Percentiles rank a stretch among this genome's conserved stretches.
These are phyloP conservation scores for Auriculariales sp. DNA, from an alignment of 768 basidiomycete species.

Conservation along the genomic window DNA sequence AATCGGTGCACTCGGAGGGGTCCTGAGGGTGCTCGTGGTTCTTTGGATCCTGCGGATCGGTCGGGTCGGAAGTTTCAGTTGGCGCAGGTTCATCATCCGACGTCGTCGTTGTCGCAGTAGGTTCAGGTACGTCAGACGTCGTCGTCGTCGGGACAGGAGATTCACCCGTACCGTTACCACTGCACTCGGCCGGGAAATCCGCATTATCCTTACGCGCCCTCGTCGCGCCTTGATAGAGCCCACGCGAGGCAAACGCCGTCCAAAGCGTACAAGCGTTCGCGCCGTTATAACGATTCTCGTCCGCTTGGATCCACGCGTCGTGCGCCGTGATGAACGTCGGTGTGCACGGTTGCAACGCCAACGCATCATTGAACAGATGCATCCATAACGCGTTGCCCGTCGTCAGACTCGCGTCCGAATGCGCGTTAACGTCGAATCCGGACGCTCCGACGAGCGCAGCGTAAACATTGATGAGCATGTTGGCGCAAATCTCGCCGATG, in stretches of 20 bases:
- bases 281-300: conserved; percentile 32
- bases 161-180: too few relatives aligned
- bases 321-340: conserved; percentile 28
- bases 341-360: conserved; percentile 30
- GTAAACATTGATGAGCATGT: conserved; percentile 24
- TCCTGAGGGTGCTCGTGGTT: too few relatives aligned
- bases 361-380: conserved; percentile 34
- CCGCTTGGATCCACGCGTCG: conserved; percentile 38
- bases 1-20: too few relatives aligned
- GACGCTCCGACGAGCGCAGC: conserved; percentile 15
- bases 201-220: conserved; percentile 17
- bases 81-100: too few relatives aligned
- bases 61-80: too few relatives aligned
- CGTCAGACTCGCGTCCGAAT: conserved; percentile 23
- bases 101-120: too few relatives aligned
- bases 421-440: conserved; percentile 18
- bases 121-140: too few relatives aligned
- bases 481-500: conserved; percentile 29
- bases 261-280: conserved; percentile 30
- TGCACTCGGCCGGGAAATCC: conserved; percentile 18
- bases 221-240: conserved; percentile 26
- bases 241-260: conserved; percentile 33
- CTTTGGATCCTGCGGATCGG: too few relatives aligned
- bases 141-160: too few relatives aligned
- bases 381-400: conserved; percentile 38